Evolutionary conservation across 2,329 filamentous ascomycete genomes (phyloP).

Genomic region (Penicillium occitanis): DNA sequence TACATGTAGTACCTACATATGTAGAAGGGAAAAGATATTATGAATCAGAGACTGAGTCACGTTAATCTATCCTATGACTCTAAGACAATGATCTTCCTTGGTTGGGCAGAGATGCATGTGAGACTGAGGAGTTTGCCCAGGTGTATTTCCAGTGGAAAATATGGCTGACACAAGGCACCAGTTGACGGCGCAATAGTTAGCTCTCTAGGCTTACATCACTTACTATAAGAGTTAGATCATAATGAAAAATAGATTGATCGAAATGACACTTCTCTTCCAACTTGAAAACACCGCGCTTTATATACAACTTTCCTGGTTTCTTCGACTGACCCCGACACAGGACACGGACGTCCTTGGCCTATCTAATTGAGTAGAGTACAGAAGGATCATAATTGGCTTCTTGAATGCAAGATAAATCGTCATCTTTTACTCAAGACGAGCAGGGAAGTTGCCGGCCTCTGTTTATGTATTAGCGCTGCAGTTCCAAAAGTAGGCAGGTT

Average conservation of each 20-base stretch:
- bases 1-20: not conserved
- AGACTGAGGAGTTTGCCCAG: not conserved
- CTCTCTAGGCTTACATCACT: too few relatives aligned
- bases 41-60: not conserved
- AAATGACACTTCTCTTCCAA: conserved; percentile 8
- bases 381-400: conserved; percentile 33
- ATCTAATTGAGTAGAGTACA: conserved; percentile 41
- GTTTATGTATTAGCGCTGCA: conserved; percentile 17
- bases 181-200: too few relatives aligned
- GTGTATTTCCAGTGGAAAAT: not conserved
- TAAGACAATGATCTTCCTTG: not conserved
- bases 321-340: conserved; percentile 26
- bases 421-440: conserved; percentile 44
- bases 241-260: not conserved
- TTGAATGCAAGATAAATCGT: conserved; percentile 21
- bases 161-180: too few relatives aligned
- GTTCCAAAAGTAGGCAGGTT: not conserved
- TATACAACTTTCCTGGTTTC: conserved; percentile 32
- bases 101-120: not conserved
- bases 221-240: not conserved
- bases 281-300: conserved; percentile 29
- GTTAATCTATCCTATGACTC: not conserved
- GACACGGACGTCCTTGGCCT: conserved; percentile 26
- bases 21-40: not conserved
- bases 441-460: conserved; percentile 60